Base-by-base conservation (phyloP, 805 yeast species). In the Cyberlindnera veronae region DNA sequence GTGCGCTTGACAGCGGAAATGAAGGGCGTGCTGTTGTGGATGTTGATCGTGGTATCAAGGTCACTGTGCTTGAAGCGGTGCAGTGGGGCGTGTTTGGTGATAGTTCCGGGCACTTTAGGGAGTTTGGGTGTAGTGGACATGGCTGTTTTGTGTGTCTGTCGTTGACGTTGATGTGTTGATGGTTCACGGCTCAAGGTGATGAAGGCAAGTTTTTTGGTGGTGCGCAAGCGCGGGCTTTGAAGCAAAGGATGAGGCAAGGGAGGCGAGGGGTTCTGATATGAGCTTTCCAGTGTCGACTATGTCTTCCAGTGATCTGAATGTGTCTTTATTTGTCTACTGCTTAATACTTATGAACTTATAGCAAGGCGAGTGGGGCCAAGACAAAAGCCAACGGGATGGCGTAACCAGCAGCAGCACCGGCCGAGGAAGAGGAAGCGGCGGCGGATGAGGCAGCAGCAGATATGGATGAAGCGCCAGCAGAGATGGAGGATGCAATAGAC, bases 1-100 rank as follows among this genome's bases (percentile, higher is more conserved):
- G 81, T 72, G 37, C 84, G 69, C 53, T 87, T 87, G 30, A 87
- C 53, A 0, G 84, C 88, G 10, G 91, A 76, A 11, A 86, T 69
- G 51, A 70, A 84, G 3, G 95, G 93, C 4, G 95, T 83, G 2
- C 62, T 58, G 1, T 81, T 61, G 48, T 84, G 83, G 27, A 88
- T 67, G 43, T 76, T 73, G 10, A 84, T 62, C 3, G 74, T 68
- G 0, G 77, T 68, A 17, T 72, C 69, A 30, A 67, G 44, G 44
- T 75, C 72, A 18, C 70, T 63, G 50, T 67, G 62, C 36, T 69
- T 58, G 55, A 73, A 63, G 17, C 54, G 49, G 12, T 66, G 60
- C 13, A 77, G 74, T 3, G 84, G 74, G 13, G 77, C 66, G 54
- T 81, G 86, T 54, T 74, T 79, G 36, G 76, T 68, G 7, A 65